Conservation (phyloP, 2,329 filamentous ascomycete species). For the Colletotrichum cereale region DNA sequence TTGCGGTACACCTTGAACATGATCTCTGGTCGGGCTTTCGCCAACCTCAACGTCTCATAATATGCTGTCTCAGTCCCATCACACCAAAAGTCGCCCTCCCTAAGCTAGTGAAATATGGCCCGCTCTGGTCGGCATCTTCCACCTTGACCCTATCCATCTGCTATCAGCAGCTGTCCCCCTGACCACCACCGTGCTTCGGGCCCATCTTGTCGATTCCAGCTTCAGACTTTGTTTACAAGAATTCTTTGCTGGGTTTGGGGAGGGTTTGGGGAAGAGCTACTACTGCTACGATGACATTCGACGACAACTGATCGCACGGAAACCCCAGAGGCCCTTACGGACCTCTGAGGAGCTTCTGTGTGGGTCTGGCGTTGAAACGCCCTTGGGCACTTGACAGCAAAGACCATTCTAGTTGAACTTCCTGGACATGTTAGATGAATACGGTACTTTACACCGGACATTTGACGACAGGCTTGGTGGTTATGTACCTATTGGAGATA, state of each 20-base stretch:
- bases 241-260: too few relatives aligned
- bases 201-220: background rate
- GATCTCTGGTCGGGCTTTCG: background rate
- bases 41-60: background rate
- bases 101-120: background rate
- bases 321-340: too few relatives aligned
- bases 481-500: too few relatives aligned
- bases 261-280: background rate
- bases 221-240: background rate
- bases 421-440: too few relatives aligned
- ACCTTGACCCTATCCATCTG: background rate
- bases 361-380: too few relatives aligned
- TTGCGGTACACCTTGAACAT: background rate
- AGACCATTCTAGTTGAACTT: too few relatives aligned
- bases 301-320: too few relatives aligned
- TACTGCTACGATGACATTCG: background rate
- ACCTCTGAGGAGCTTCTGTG: too few relatives aligned
- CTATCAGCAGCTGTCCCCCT: background rate
- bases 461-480: too few relatives aligned
- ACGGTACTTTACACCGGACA: too few relatives aligned
- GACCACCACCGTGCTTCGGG: background rate
- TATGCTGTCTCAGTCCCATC: background rate
- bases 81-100: background rate
- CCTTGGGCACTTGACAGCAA: too few relatives aligned
- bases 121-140: background rate